Conservation (phyloP, 163 green algal genomes). For the Trebouxia gelatinosa region DNA sequence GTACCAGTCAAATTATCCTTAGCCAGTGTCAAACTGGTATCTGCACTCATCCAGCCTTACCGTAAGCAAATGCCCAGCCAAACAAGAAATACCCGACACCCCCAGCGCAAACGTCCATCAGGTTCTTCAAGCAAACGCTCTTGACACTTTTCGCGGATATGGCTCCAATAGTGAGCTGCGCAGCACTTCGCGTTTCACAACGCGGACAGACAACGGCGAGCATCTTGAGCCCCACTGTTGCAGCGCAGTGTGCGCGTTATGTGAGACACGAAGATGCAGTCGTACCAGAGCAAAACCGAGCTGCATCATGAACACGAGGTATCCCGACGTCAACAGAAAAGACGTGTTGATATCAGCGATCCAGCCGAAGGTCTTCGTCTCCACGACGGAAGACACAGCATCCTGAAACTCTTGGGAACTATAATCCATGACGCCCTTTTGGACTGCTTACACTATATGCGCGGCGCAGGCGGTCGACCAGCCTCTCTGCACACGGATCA, state of each 20-base stretch:
- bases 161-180: slow-evolving; percentile 54
- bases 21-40: no score
- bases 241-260: no score
- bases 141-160: slow-evolving; percentile 59
- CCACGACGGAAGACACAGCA: slow-evolving; percentile 17
- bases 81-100: slow-evolving; percentile 47
- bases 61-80: slow-evolving; percentile 40
- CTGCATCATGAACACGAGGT: slow-evolving; percentile 41
- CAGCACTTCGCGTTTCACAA: no score
- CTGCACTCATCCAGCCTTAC: no score
- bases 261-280: not conserved
- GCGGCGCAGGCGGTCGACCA: no score
- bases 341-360: slow-evolving; percentile 25
- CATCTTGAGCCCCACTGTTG: not conserved
- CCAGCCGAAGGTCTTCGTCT: slow-evolving; percentile 24
- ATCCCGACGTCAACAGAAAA: slow-evolving; percentile 26
- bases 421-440: no score
- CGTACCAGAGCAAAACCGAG: slow-evolving; percentile 32
- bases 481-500: no score
- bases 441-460: no score
- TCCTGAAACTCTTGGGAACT: slow-evolving; percentile 7
- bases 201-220: not conserved
- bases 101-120: slow-evolving; percentile 49
- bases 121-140: slow-evolving; percentile 62
- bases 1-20: no score